Conservation (phyloP, 176 grass and related monocot species). For the Bothriochloa decipiens region DNA sequence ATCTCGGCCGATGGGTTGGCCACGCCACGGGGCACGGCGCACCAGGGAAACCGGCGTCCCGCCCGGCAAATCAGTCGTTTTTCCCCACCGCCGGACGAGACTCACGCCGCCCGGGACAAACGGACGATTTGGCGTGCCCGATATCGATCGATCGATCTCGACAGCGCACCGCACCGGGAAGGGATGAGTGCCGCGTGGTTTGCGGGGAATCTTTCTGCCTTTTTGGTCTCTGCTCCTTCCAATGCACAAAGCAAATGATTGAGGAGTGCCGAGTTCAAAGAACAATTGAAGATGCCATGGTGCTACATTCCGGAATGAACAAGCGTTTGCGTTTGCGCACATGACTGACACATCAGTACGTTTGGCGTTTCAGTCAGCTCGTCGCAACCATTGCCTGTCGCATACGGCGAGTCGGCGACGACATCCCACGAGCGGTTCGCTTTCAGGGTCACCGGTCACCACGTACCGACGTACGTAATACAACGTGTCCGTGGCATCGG, state of each 20-base stretch:
- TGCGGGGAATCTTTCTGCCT: neutral
- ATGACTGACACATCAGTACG: neutral
- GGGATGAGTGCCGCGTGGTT: neutral
- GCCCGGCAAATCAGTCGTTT: neutral
- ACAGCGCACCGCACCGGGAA: neutral
- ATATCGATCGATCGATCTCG: neutral
- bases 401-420: neutral
- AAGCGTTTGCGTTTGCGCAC: neutral
- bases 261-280: too few species aligned
- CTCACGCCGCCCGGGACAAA: too few species aligned
- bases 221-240: neutral
- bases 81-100: neutral
- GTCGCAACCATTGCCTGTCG: neutral
- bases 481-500: too few species aligned
- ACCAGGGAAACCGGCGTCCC: neutral
- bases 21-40: neutral
- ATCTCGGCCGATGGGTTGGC: neutral
- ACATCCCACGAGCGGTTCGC: neutral
- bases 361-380: neutral
- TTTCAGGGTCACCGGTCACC: too few species aligned
- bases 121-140: neutral
- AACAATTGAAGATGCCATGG: neutral
- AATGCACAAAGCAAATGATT: neutral
- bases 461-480: too few species aligned
- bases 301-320: neutral